Evolutionary conservation across 164 flowering plant genomes (phyloP), one percentile per base, ranked within the genome.

Genomic region (Kalanchoe fedtschenkoi): DNA sequence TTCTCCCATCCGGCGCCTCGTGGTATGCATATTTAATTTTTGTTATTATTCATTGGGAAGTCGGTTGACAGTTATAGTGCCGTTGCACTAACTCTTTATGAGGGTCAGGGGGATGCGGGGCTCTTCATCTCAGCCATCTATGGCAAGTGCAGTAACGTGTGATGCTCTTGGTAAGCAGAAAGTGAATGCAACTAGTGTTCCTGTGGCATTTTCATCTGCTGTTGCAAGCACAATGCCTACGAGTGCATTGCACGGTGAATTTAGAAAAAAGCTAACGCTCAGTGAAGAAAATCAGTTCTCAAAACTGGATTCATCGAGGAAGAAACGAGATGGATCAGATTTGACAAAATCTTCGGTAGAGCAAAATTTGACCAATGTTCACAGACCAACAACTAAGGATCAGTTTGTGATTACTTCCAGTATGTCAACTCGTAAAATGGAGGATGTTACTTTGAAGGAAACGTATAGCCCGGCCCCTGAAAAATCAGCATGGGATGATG

Each of bases 1-100:
- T 74, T 60, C 90, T 91, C 65, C 99, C 97, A 37, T 82, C 96
- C 28, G 91, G 87, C 61, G 89, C 97, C 10, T 78, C 90, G 57
- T 95, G 97, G 99, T 95, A 81, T 54, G 65, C 24, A n/a, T 28
- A 19, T 42, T 17, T 58, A 11, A 6, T 58, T 34, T 58, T 21
- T 33, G 19, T 0, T 34, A n/a, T 11, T 58, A 58, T 33, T 26
- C 24, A 51, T 58, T 14, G 3, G 5, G 19, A 58, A 33, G 15
- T 33, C 22, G n/a, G 30, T 26, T 51, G 56, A 13, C 32, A 26
- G 3, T 30, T 26, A 28, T 29, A 0, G 28, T 51, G 0, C 16
- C 28, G 13, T 9, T 11, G 21, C 10, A 44, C 28, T 11, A 13
- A 10, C 56, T 10, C 17, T 26, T 58, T 29, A 11, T 17, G 41